Evolutionary conservation across 2,329 filamentous ascomycete genomes (phyloP).

Genomic region (Orbilia blumenaviensis): DNA sequence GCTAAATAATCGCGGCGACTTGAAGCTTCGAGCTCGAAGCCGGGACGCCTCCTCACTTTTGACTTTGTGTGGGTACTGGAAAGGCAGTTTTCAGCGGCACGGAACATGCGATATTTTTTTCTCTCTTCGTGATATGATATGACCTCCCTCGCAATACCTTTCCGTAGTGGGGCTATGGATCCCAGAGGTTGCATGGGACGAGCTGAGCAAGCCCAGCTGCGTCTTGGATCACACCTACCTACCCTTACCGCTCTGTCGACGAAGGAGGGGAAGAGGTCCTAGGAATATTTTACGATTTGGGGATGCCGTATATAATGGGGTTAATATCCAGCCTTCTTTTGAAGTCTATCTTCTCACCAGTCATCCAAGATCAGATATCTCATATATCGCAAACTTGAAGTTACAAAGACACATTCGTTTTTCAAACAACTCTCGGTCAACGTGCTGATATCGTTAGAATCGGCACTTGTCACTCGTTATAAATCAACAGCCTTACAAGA

Average conservation of each 20-base stretch:
- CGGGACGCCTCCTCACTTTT: constrained; percentile 18
- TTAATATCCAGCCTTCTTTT: constrained; percentile 9
- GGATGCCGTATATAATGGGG: constrained; percentile 35
- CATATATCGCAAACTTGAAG: constrained; percentile 3
- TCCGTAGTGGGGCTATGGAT: constrained; percentile 41
- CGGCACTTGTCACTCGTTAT: constrained; percentile 27
- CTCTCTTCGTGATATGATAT: constrained; percentile 27
- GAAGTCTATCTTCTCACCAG: neutral
- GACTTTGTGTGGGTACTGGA: neutral
- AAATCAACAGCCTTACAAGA: constrained; percentile 4
- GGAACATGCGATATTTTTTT: constrained; percentile 39
- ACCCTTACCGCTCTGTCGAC: constrained; percentile 14
- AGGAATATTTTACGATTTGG: constrained; percentile 40
- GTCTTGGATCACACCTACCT: constrained; percentile 40
- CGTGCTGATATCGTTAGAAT: neutral
- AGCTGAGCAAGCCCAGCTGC: constrained; percentile 45
- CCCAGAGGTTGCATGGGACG: constrained; percentile 44
- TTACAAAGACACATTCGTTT: constrained; percentile 27
- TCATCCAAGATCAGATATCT: constrained; percentile 9
- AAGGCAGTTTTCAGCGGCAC: constrained; percentile 32
- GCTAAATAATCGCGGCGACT: constrained; percentile 4
- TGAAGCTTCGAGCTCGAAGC: constrained; percentile 7
- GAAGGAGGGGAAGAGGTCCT: constrained; percentile 15
- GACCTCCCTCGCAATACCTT: constrained; percentile 19
- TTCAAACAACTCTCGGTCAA: neutral